phyloP scores from a whole-genome alignment of 768 basidiomycete species.

The Hypholoma sublateritium region DNA sequence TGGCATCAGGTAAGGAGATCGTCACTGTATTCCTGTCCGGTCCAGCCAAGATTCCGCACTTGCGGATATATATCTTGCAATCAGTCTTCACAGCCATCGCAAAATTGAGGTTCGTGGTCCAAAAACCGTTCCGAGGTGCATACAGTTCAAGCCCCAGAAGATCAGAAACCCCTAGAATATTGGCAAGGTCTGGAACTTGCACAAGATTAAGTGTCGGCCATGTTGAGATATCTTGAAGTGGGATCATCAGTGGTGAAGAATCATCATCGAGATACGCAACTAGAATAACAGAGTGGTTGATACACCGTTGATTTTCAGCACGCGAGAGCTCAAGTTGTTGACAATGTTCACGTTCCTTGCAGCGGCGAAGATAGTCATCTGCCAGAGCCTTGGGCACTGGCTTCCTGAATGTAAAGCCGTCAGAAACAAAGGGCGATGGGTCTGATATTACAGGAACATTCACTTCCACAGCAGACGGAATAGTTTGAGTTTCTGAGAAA shows the following conservation, averaged over 20 bases:
- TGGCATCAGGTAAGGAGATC: no score
- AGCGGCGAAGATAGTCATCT: not conserved
- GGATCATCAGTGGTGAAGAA: not conserved
- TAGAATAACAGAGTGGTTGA: constrained; percentile 5
- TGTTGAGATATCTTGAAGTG: constrained; percentile 6
- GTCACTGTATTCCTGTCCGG: no score
- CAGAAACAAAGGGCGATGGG: not conserved
- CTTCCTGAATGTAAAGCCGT: not conserved
- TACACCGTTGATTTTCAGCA: constrained; percentile 1
- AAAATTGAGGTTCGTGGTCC: no score
- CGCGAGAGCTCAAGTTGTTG: constrained; percentile 1
- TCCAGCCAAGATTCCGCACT: not conserved
- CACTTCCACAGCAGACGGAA: not conserved
- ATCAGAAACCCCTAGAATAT: not conserved
- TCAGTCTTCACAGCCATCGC: constrained; percentile 3
- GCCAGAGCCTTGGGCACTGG: not conserved
- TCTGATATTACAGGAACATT: not conserved
- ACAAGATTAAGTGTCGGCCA: constrained; percentile 3
- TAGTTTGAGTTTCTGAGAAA: not conserved
- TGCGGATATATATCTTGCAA: not conserved
- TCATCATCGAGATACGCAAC: not conserved
- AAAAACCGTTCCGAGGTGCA: not conserved
- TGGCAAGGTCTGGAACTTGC: not conserved
- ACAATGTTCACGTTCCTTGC: not conserved
- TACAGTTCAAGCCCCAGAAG: constrained; percentile 1